Conservation (phyloP, 768 basidiomycete species). For the Nidularia pulvinata region DNA sequence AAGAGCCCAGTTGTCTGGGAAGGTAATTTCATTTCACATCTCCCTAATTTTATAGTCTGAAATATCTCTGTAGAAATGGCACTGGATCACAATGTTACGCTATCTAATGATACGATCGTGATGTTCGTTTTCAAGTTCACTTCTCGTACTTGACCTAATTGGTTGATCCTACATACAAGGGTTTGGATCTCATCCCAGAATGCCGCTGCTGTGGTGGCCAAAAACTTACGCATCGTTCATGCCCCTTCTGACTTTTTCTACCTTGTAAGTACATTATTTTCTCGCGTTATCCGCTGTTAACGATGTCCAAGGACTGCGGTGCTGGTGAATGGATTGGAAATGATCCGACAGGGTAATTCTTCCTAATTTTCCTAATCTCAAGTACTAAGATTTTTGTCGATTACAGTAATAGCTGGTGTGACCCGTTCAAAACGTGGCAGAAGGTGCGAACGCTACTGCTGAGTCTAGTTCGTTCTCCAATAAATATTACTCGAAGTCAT, state of each 20-base stretch:
- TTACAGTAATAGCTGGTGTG: conserved; percentile 66
- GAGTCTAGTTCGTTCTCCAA: neutral
- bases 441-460: conserved; percentile 35
- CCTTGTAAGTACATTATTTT: conserved; percentile 35
- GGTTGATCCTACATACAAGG: conserved; percentile 22
- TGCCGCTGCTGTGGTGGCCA: conserved; percentile 56
- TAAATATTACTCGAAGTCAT: conserved; percentile 32
- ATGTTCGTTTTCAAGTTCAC: conserved; percentile 34
- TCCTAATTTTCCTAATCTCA: neutral
- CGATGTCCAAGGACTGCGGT: conserved; percentile 58
- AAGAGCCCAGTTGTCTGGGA: conserved; percentile 89
- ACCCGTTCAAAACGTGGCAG: conserved; percentile 83
- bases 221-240: conserved; percentile 65
- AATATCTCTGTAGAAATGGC: conserved; percentile 58
- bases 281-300: neutral
- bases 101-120: conserved; percentile 52
- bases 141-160: neutral
- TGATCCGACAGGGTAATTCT: conserved; percentile 33
- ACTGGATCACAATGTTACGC: conserved; percentile 46
- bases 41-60: conserved; percentile 4
- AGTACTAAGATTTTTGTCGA: neutral
- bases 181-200: conserved; percentile 74
- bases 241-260: conserved; percentile 80
- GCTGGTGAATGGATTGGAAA: conserved; percentile 70
- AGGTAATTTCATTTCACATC: conserved; percentile 31